Evolutionary conservation across 176 grass and related monocot species (phyloP), one percentile per base, ranked within the genome.

Genomic region (Oryza glumipatula): DNA sequence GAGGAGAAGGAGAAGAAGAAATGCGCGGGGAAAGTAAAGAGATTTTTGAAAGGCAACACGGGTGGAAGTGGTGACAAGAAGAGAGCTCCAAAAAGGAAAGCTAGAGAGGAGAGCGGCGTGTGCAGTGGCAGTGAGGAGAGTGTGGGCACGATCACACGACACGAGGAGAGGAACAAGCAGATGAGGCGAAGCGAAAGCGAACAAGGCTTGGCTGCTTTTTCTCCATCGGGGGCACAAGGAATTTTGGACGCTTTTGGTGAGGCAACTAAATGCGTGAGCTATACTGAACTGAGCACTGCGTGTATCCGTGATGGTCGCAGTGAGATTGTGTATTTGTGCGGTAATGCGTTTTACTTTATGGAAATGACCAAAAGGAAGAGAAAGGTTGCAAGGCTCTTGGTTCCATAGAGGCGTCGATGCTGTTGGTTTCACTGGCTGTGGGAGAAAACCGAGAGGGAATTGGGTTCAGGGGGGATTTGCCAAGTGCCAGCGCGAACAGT

Each of bases 81-180:
- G 79, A 88, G 39, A 61, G 23, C 32, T 91, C 88, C 92, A 91
- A 81, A 86, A 72, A 26, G 76, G 83, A 91, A 84, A 88, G 68
- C 49, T 86, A 11, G 74, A 43, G 64, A 73, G 44, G 8, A 46
- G 80, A 4, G 51, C 51, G 48, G 76, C 11, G 22, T 68, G 87
- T 23, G 69, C 19, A 68, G 43, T 63, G 28, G 75, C n/a, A 73
- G n/a, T 7, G 41, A 64, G 24, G 13, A 51, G 69, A 61, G 64
- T 32, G 30, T 32, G 30, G 30, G 0, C 30, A 32, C 30, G 30
- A 32, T 32, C 30, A 32, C 30, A 32, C 2, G 11, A 12, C 83
- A 90, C 19, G 58, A 9, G 68, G 63, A 83, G 80, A 24, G 47
- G 48, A 23, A 72, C 88, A 90, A 43, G 74, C 38, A 74, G 80